These are phyloP conservation scores for Hypoxylon sp. DNA, from an alignment of 2,329 filamentous ascomycete species.

Conservation along the genomic window DNA sequence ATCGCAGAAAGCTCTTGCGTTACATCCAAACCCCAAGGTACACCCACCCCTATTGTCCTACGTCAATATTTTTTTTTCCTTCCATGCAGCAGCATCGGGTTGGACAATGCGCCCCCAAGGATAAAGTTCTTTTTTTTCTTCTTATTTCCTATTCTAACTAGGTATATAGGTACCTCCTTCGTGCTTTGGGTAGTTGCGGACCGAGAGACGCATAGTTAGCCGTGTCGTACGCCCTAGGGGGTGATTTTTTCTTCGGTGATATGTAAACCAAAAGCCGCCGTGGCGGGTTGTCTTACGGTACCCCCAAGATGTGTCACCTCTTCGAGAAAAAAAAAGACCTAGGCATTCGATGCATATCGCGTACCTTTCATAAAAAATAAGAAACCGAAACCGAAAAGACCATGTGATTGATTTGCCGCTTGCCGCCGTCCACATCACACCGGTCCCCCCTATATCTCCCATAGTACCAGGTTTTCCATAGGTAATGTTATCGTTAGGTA, in stretches of 20 bases:
- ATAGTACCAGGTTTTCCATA: no score
- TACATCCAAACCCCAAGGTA: slow-evolving; percentile 3
- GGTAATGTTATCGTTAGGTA: no score
- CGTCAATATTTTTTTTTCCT: slow-evolving; percentile 21
- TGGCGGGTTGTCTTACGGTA: not conserved
- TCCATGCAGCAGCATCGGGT: slow-evolving; percentile 24
- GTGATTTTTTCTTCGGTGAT: not conserved
- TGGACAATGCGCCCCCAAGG: slow-evolving; percentile 17
- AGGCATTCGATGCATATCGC: no score
- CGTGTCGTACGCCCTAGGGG: slow-evolving; percentile 4
- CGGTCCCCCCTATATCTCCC: no score
- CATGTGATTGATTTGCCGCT: slow-evolving; percentile 10
- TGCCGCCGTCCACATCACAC: slow-evolving; percentile 20
- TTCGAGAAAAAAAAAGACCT: no score
- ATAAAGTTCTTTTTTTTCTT: not conserved
- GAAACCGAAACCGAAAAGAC: not conserved
- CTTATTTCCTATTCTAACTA: no score
- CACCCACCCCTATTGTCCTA: slow-evolving; percentile 16
- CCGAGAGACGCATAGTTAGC: slow-evolving; percentile 36
- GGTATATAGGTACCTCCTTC: no score
- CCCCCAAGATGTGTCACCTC: no score
- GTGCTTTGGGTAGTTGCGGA: slow-evolving; percentile 21
- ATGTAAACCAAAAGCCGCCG: slow-evolving; percentile 1
- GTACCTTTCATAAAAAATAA: not conserved
- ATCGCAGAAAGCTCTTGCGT: slow-evolving; percentile 11